These are phyloP conservation scores for Tolypocladium inflatum DNA, from an alignment of 2,329 filamentous ascomycete species.

Conservation along the genomic window DNA sequence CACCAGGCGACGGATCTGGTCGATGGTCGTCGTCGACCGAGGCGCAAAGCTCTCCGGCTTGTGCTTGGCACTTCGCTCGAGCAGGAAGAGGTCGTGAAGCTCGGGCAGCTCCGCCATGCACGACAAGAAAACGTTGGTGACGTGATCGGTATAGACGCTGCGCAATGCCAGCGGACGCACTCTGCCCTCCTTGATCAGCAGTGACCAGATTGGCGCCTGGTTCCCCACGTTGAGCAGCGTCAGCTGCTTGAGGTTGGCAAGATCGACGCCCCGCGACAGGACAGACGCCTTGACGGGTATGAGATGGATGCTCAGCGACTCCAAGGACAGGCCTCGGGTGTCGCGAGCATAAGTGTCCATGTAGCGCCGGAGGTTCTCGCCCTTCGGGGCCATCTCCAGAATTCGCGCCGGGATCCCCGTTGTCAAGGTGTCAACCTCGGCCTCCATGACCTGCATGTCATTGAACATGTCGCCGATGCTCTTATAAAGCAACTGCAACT, in stretches of 20 bases:
- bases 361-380: slow-evolving; percentile 11
- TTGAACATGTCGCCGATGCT: slow-evolving; percentile 5
- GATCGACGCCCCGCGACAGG: slow-evolving; percentile 44
- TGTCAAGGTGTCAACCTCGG: slow-evolving; percentile 13
- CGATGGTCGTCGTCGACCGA: slow-evolving; percentile 38
- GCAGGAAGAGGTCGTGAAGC: slow-evolving; percentile 49
- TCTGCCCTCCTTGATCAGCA: slow-evolving; percentile 45
- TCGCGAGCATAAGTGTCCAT: slow-evolving; percentile 45
- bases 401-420: slow-evolving; percentile 11
- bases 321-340: slow-evolving; percentile 48
- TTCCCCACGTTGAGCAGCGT: slow-evolving; percentile 55
- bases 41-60: slow-evolving; percentile 44
- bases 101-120: slow-evolving; percentile 42
- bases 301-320: slow-evolving; percentile 45
- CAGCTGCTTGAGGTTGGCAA: slow-evolving; percentile 44
- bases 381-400: not conserved
- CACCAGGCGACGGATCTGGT: slow-evolving; percentile 47
- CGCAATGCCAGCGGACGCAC: slow-evolving; percentile 39
- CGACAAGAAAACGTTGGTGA: slow-evolving; percentile 43
- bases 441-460: slow-evolving; percentile 6
- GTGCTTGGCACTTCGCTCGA: slow-evolving; percentile 42
- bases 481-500: slow-evolving; percentile 15
- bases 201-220: slow-evolving; percentile 50
- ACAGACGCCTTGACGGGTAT: slow-evolving; percentile 52
- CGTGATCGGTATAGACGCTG: slow-evolving; percentile 55